Base-by-base conservation (phyloP, 2,329 filamentous ascomycete genomes). In the Didymella glomerata region DNA sequence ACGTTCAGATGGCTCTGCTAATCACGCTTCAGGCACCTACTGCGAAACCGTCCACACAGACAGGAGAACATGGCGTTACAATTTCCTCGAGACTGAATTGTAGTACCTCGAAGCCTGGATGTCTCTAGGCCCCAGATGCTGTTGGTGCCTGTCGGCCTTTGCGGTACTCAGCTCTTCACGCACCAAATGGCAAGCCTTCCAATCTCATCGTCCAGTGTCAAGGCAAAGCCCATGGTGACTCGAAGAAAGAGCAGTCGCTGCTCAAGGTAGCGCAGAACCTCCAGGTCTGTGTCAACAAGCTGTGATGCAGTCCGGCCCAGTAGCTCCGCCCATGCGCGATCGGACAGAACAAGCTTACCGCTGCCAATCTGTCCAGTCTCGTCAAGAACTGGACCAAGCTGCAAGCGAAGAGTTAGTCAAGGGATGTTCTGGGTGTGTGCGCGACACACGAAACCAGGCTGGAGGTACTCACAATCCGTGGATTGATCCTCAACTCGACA, bases 151-250 rank as follows among this genome's bases (percentile, higher is more conserved):
- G n/a, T 40, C 8, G 7, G 28, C 40, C 14, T 10, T 10, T 24
- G 38, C 18, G 20, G 20, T 41, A 18, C 8, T 62, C 53, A 74
- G 25, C 58, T 68, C 47, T 61, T 61, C 16, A 77, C 64, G 54
- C 68, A 70, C 74, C 73, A 76, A n/a, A 77, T 59, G 9, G 64
- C 73, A 47, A 77, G 36, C 50, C 73, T 61, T 2, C 68, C 74
- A 32, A 68, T 65, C 47, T 63, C 70, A 64, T 59, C 75, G 54
- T 66, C 67, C 9, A 77, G 70, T 18, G 77, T 79, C 82, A 85
- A 84, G 1, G 83, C 86, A 68, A 88, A 86, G 5, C 82, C 78
- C 65, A 88, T 62, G 16, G 82, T 85, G 9, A 86, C 66, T 16
- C 85, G 78, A 48, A 84, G 71, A 62, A 83, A 86, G 14, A 83